Conservation (phyloP, 75 land plant genomes). For the Larix kaempferi region DNA sequence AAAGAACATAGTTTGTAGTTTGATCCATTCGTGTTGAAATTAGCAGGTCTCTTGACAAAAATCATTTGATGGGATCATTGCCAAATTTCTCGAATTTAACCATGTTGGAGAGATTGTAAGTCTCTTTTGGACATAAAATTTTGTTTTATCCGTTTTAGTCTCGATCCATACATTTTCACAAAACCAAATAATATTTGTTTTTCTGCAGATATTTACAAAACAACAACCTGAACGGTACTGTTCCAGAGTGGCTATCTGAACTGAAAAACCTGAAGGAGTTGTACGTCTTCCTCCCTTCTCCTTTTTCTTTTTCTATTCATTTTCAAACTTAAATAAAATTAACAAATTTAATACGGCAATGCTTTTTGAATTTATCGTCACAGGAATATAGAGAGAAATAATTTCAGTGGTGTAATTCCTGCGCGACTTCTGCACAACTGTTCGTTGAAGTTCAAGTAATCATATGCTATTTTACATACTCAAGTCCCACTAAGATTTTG, state of each 20-base stretch:
- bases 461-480: too few relatives aligned
- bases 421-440: too few relatives aligned
- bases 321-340: constrained; percentile 8
- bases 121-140: background rate
- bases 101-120: constrained; percentile 1
- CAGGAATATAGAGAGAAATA: too few relatives aligned
- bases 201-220: background rate
- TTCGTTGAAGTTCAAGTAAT: too few relatives aligned
- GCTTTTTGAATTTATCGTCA: too few relatives aligned
- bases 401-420: too few relatives aligned
- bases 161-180: too few relatives aligned
- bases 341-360: background rate
- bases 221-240: background rate
- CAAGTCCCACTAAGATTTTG: too few relatives aligned
- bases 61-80: background rate
- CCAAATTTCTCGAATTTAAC: background rate
- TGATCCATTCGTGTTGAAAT: too few relatives aligned
- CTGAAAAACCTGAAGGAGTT: background rate
- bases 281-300: background rate
- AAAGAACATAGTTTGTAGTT: too few relatives aligned
- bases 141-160: background rate
- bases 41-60: background rate
- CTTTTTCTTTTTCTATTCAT: background rate
- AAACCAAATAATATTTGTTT: too few relatives aligned
- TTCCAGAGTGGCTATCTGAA: background rate